Evolutionary conservation across 345 rosid genomes (phyloP), one percentile per base, ranked within the genome.

Genomic region (Carallia brachiata): DNA sequence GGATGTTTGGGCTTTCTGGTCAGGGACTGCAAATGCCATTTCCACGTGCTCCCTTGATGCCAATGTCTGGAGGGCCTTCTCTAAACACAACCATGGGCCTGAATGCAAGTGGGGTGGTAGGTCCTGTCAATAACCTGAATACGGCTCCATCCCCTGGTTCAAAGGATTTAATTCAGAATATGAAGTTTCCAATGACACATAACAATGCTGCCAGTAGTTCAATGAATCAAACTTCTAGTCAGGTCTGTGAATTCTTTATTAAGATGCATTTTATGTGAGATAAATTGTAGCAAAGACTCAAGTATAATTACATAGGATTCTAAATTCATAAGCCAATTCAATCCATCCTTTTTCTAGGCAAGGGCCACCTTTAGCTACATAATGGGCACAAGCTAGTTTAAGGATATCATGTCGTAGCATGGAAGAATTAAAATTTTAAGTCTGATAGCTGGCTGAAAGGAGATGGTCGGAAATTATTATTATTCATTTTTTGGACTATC

Each of bases 21-120:
- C 90, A 83, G 70, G 88, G 86, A 55, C 64, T 76, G 71, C 90
- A 88, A 56, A 63, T 66, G 75, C 67, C 75, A 40, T 79, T 84
- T 80, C 84, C 82, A 18, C 75, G 60, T 71, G 63, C 80, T 62
- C 77, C 86, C 6, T 59, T 73, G 37, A 34, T 78, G 68, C 79
- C 85, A 63, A 63, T 81, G 61, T 61, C 83, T 1, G 86, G 84
- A 58, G 81, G 79, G 4, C 79, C 81, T 59, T 70, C 77, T 66
- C 65, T 72, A 74, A 83, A 79, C 68, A 34, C 92, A 65, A 52
- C 69, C 28, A 36, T 50, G 48, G 89, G 83, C 64, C 19, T 37
- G 4, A 64, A 76, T 71, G 63, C 57, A 59, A 28, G 61, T 56
- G 83, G 78, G 63, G 61, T 57, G 66, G 82, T 78, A 58, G 66